Evolutionary conservation across 257 asterid species (phyloP), one percentile per base, ranked within the genome.

Genomic region (Hygrophila difformis): DNA sequence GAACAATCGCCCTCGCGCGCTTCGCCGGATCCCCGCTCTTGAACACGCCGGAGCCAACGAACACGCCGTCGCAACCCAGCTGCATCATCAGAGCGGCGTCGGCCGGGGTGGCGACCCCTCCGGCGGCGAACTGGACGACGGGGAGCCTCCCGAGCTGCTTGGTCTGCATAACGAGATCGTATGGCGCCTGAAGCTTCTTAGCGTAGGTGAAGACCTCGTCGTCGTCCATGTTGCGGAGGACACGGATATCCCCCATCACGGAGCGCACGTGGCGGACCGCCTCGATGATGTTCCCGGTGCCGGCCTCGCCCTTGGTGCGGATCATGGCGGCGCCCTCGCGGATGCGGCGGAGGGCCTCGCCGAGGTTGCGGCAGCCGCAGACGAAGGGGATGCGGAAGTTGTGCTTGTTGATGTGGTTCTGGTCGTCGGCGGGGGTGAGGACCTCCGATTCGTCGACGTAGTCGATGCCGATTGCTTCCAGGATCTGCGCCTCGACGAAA

Each of bases 301-400:
- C 91, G 0, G 86, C 86, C 59, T 79, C 91, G 4, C 91, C 91
- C 20, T 79, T 76, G 0, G 86, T 79, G 6, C 86, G 72, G 12
- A 79, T 76, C 86, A 79, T 76, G 28, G 91, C 91, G 12, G 89
- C 89, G 6, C 89, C 89, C 53, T 79, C 89, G 17, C 89, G 53
- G 35, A 79, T 67, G 16, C 89, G 70, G 31, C 89, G 71, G 17
- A 79, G 75, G 7, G 84, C 89, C 51, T 79, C 89, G 2, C 89
- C 89, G 20, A 79, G 76, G 56, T 79, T 79, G 18, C 89, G 76
- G 65, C 89, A 79, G 6, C 89, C 89, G 22, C 86, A 76, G 10
- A 79, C 91, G 58, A 79, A 79, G 12, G 91, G 91, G 60, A 79
- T 73, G 12, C 78, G 62, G 65, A 79, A 79, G 23, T 76, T 76